phyloP scores from a whole-genome alignment of 305 asterid genomes.

The Andrographis paniculata region DNA sequence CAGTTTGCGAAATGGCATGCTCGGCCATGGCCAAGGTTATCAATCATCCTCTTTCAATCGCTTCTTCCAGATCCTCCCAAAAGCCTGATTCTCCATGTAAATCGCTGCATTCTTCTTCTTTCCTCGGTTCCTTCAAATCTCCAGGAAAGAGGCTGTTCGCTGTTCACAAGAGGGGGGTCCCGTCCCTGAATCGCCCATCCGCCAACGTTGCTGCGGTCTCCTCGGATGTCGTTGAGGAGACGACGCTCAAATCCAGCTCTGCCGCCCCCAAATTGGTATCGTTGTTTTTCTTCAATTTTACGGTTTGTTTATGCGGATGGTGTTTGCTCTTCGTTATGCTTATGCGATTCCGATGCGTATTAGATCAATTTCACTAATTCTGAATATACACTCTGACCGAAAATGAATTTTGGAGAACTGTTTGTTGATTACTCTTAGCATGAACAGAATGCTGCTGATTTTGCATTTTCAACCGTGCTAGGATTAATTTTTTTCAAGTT shows the following conservation, averaged over 20 bases:
- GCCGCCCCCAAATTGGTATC: conserved; percentile 51
- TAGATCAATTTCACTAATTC: no score
- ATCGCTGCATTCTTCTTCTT: conserved; percentile 24
- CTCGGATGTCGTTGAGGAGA: conserved; percentile 69
- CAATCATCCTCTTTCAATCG: conserved; percentile 41
- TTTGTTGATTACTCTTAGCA: no score
- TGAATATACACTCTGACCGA: no score
- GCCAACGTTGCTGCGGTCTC: conserved; percentile 47
- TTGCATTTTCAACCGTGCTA: no score
- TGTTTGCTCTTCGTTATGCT: background rate
- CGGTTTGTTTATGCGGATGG: background rate
- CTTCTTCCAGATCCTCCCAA: conserved; percentile 55
- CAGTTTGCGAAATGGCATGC: conserved; percentile 46
- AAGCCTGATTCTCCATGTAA: conserved; percentile 28
- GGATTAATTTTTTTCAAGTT: no score
- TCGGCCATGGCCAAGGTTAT: conserved; percentile 47
- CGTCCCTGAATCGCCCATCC: conserved; percentile 33
- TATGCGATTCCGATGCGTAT: no score
- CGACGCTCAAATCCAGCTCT: conserved; percentile 44
- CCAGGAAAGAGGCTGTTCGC: conserved; percentile 24
- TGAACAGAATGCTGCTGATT: no score
- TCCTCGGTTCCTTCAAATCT: conserved; percentile 47
- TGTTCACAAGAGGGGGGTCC: conserved; percentile 20
- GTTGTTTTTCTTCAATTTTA: no score
- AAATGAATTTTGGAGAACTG: no score